These are phyloP conservation scores for Rhizomucor pusillus DNA, from an alignment of 371 early-diverging fungal genomes.

Conservation along the genomic window DNA sequence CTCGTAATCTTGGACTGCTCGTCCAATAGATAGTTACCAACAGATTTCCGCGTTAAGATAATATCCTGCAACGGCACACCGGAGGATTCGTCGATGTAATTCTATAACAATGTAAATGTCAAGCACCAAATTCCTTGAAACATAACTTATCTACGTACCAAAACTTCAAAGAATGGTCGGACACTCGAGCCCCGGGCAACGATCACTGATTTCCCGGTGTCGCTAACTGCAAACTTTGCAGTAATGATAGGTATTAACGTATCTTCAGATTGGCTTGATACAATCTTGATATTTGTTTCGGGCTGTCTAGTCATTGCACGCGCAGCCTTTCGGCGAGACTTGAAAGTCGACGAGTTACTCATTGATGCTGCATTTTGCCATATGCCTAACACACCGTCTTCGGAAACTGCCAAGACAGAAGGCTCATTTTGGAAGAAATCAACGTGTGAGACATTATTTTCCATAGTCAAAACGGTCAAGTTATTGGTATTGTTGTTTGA, in stretches of 20 bases:
- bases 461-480: conserved; percentile 60
- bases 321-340: conserved; percentile 49
- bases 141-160: conserved; percentile 30
- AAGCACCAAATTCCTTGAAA: too few relatives aligned
- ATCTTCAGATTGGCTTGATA: conserved; percentile 39
- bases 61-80: conserved; percentile 8
- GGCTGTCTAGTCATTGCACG: conserved; percentile 61
- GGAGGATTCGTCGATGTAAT: conserved; percentile 14
- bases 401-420: conserved; percentile 68
- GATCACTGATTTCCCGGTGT: conserved; percentile 51
- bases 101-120: conserved; percentile 2
- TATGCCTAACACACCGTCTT: conserved; percentile 67
- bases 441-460: conserved; percentile 55
- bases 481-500: conserved; percentile 51
- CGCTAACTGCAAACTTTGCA: conserved; percentile 54
- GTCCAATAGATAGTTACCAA: conserved; percentile 54
- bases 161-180: conserved; percentile 73
- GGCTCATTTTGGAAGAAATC: conserved; percentile 50
- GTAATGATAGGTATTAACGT: conserved; percentile 58
- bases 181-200: conserved; percentile 71
- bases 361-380: conserved; percentile 62
- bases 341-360: conserved; percentile 15
- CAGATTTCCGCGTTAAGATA: conserved; percentile 40
- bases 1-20: conserved; percentile 53
- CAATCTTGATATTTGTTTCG: conserved; percentile 54